These are phyloP conservation scores for Eucalyptus tenuipes DNA, from an alignment of 345 rosid species.

Conservation along the genomic window DNA sequence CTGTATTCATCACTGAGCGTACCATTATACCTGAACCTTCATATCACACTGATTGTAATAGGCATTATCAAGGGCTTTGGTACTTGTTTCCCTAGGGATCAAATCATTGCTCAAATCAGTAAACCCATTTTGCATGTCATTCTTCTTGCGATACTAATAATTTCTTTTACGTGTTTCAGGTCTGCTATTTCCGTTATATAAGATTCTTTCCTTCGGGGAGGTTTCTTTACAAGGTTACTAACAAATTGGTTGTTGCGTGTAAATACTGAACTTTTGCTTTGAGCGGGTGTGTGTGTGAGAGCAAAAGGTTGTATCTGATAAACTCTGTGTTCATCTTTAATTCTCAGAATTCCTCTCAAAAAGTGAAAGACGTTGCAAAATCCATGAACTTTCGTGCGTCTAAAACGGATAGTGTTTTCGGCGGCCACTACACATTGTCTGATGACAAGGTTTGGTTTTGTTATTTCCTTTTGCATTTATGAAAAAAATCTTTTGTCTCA, in stretches of 20 bases:
- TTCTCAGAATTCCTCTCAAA: constrained; percentile 75
- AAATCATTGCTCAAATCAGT: neutral
- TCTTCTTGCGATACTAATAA: neutral
- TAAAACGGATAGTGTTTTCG: constrained; percentile 56
- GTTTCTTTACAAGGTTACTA: constrained; percentile 79
- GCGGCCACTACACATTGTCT: constrained; percentile 59
- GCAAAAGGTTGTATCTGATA: neutral
- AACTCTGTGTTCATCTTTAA: neutral
- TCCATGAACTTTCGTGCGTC: constrained; percentile 69
- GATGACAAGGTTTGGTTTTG: constrained; percentile 59
- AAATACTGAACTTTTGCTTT: neutral
- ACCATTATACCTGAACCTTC: neutral
- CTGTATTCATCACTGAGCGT: neutral
- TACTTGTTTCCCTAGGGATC: neutral
- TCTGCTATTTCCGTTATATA: constrained; percentile 83
- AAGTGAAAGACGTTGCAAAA: constrained; percentile 76
- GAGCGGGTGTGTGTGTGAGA: neutral
- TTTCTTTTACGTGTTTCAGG: constrained; percentile 26
- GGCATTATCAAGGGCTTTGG: neutral
- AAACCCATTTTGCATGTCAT: neutral
- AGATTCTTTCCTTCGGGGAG: constrained; percentile 86
- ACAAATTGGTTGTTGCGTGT: neutral
- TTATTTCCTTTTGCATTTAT: neutral
- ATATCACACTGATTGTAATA: neutral
- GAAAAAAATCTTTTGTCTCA: neutral